These are phyloP conservation scores for Fistulinella prunicolor DNA, from an alignment of 768 basidiomycete genomes.

Conservation along the genomic window DNA sequence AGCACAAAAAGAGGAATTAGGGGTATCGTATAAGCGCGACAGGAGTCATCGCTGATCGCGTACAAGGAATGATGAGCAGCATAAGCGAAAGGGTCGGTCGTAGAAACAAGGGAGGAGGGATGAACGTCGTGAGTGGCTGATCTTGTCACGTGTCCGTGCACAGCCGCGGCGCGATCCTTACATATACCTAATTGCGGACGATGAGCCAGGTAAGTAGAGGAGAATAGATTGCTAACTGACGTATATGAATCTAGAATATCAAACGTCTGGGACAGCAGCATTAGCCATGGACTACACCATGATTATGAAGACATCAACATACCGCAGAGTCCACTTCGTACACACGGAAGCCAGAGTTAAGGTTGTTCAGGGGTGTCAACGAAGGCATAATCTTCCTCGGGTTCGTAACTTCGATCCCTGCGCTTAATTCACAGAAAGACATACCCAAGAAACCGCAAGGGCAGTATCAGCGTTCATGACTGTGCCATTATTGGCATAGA, in stretches of 20 bases:
- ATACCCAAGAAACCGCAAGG: slow-evolving; percentile 44
- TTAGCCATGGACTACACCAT: not conserved
- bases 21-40: too few relatives aligned
- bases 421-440: not conserved
- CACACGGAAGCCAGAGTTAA: slow-evolving; percentile 64
- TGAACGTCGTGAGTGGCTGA: too few relatives aligned
- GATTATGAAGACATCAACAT: slow-evolving; percentile 4
- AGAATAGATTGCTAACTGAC: slow-evolving; percentile 34
- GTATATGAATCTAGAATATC: slow-evolving; percentile 74
- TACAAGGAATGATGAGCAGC: too few relatives aligned
- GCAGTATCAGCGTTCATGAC: slow-evolving; percentile 52
- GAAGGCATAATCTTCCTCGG: slow-evolving; percentile 41
- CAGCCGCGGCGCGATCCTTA: too few relatives aligned
- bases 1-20: too few relatives aligned
- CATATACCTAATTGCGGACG: too few relatives aligned
- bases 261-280: slow-evolving; percentile 47
- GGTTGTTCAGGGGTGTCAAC: slow-evolving; percentile 59
- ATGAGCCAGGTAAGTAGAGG: too few relatives aligned
- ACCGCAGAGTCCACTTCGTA: slow-evolving; percentile 38
- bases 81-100: too few relatives aligned
- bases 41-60: too few relatives aligned
- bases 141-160: too few relatives aligned
- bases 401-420: not conserved
- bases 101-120: too few relatives aligned
- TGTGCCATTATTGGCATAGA: slow-evolving; percentile 67